Percentiles rank a stretch among this genome's conserved stretches.
These are phyloP conservation scores for Hypoxylon sp. DNA, from an alignment of 2,329 filamentous ascomycete species.

Conservation along the genomic window DNA sequence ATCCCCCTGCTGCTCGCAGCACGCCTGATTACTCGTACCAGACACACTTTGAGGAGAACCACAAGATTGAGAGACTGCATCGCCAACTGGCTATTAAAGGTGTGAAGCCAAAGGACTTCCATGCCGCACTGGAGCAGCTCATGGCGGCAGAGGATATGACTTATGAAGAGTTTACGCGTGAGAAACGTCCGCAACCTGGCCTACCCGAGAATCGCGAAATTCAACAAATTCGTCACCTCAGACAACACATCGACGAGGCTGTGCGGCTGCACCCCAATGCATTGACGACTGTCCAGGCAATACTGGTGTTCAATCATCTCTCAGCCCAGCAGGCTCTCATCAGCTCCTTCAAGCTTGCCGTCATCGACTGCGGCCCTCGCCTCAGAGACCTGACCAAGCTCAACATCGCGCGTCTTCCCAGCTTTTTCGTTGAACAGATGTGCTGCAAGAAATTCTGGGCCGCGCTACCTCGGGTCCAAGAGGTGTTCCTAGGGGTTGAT, in stretches of 20 bases:
- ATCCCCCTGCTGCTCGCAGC: conserved; percentile 14
- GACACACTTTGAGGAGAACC: conserved; percentile 7
- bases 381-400: conserved; percentile 65
- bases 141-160: not conserved
- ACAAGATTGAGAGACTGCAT: conserved; percentile 14
- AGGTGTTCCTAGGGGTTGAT: conserved; percentile 66
- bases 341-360: conserved; percentile 70
- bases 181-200: conserved; percentile 12
- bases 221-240: not conserved
- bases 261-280: conserved; percentile 58
- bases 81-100: conserved; percentile 8
- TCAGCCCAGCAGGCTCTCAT: conserved; percentile 75
- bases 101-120: not conserved
- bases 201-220: conserved; percentile 7
- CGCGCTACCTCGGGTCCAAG: conserved; percentile 60
- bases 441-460: conserved; percentile 68
- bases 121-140: not conserved
- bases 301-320: conserved; percentile 72
- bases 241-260: conserved; percentile 1
- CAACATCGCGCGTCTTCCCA: conserved; percentile 70
- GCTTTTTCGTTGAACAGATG: conserved; percentile 64
- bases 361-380: conserved; percentile 65
- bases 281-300: conserved; percentile 69
- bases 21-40: not conserved
- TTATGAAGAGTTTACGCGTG: not conserved